Base-by-base conservation (phyloP, 257 asterid genomes). In the Sherardia arvensis region DNA sequence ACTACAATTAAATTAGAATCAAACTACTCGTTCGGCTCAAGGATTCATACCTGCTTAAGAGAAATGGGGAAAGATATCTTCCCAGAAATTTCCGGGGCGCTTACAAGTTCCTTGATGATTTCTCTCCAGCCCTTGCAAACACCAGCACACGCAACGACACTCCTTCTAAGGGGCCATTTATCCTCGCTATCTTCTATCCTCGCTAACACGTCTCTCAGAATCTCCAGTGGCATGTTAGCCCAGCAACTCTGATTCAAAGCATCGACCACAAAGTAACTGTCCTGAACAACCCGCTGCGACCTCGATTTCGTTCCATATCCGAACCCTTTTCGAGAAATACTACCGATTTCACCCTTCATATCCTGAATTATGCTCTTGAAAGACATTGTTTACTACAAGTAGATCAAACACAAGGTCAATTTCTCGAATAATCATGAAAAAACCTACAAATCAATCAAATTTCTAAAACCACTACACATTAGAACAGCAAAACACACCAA, bases 41-140 rank as follows among this genome's bases (percentile, higher is more conserved):
- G 7, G 32, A 18, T 48, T 17, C 63, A 1, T 62, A 92, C 99
- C 96, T 93, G 97, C 84, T 93, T 93, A 77, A 89, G 77, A 54
- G 99, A 90, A 75, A 93, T 83, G 18, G 99, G 99, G 69, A 89
- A 93, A 4, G 97, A 84, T 70, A 93, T 61, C 74, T 77, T 78
- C 66, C 84, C 85, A 33, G 91, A 90, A 64, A 66, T 71, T 70
- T 93, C 91, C 17, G 91, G 81, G 34, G 74, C 83, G 61, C 57
- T 79, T 2, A 87, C 95, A 54, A 83, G 81, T 62, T 93, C 97
- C 66, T 84, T 93, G 88, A 84, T 80, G 15, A 82, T 85, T 20
- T 84, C 97, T 63, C 99, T 89, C 99, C 99, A 93, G 77, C 87
- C 87, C 78, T 87, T 79, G 70, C 99, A 91, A 75, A 92, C 97